phyloP scores from a whole-genome alignment of 192 early-diverging fungal genomes.

The Rhizophagus prolifer region DNA sequence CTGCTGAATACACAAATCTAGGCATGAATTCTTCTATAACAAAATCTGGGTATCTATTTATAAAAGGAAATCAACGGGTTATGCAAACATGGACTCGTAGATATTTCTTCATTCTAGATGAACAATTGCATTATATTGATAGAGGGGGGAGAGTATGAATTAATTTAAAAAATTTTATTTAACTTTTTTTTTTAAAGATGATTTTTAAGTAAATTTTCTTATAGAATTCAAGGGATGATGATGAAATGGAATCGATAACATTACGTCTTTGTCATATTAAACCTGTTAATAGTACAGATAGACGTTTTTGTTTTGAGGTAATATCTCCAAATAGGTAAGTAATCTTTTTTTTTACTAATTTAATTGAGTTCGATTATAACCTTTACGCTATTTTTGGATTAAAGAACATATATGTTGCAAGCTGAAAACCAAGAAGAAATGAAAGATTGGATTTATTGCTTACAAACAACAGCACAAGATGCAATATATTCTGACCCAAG shows the following conservation, averaged over 20 bases:
- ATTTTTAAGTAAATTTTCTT: neutral
- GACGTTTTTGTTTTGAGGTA: conserved; percentile 80
- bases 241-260: conserved; percentile 58
- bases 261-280: conserved; percentile 78
- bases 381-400: neutral
- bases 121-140: conserved; percentile 50
- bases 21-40: conserved; percentile 44
- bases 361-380: no score
- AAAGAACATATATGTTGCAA: conserved; percentile 69
- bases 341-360: neutral
- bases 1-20: conserved; percentile 41
- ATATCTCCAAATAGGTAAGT: conserved; percentile 73
- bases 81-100: conserved; percentile 78
- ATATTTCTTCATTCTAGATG: conserved; percentile 71
- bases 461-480: conserved; percentile 58
- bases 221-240: conserved; percentile 55
- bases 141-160: conserved; percentile 38
- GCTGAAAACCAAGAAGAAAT: conserved; percentile 71
- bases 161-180: neutral
- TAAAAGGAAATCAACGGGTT: conserved; percentile 71
- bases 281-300: conserved; percentile 58
- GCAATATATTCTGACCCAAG: conserved; percentile 53
- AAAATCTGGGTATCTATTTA: conserved; percentile 78
- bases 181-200: neutral
- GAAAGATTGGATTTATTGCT: conserved; percentile 70